A percentile compares a stretch with the other conserved stretches of the same genome.
Evolutionary conservation across 371 early-diverging fungal genomes (phyloP).

Genomic region (Umbelopsis sp.): DNA sequence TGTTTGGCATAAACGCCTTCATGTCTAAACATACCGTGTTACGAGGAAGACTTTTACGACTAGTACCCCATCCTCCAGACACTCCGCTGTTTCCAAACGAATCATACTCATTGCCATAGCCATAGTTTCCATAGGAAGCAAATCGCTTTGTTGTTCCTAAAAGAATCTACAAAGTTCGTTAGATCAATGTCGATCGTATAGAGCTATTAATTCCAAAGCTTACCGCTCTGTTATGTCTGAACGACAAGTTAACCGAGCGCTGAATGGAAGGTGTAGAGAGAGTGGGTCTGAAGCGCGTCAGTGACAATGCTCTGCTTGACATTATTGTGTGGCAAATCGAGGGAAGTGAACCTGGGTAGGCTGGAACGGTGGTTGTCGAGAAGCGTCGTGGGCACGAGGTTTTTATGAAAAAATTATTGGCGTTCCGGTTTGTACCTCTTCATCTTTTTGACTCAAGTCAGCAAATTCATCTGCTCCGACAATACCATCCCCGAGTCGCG

Average conservation of each 20-base stretch:
- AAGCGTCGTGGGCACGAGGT: not conserved
- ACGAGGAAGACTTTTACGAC: slow-evolving; percentile 51
- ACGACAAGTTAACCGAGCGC: not conserved
- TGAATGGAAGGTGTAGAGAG: not conserved
- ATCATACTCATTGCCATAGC: slow-evolving; percentile 47
- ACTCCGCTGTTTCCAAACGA: slow-evolving; percentile 29
- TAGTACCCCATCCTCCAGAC: slow-evolving; percentile 38
- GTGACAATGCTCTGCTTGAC: slow-evolving; percentile 5
- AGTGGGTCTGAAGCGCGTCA: slow-evolving; percentile 8
- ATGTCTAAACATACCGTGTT: slow-evolving; percentile 47
- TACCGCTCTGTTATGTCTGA: not conserved
- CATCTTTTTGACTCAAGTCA: too few relatives aligned
- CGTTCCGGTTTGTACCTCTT: too few relatives aligned
- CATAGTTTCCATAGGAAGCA: slow-evolving; percentile 40
- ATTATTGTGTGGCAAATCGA: not conserved
- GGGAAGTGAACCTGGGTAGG: not conserved
- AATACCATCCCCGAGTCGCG: too few relatives aligned
- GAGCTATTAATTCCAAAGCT: not conserved
- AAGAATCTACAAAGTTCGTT: not conserved
- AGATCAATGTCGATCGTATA: not conserved
- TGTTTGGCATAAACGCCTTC: not conserved
- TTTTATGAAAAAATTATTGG: not conserved
- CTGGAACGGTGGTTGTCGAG: not conserved
- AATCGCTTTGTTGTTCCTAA: slow-evolving; percentile 10
- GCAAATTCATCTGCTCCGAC: too few relatives aligned